Evolutionary conservation across 495 filamentous ascomycete genomes (phyloP).

Genomic region (Annulohypoxylon maeteangense): DNA sequence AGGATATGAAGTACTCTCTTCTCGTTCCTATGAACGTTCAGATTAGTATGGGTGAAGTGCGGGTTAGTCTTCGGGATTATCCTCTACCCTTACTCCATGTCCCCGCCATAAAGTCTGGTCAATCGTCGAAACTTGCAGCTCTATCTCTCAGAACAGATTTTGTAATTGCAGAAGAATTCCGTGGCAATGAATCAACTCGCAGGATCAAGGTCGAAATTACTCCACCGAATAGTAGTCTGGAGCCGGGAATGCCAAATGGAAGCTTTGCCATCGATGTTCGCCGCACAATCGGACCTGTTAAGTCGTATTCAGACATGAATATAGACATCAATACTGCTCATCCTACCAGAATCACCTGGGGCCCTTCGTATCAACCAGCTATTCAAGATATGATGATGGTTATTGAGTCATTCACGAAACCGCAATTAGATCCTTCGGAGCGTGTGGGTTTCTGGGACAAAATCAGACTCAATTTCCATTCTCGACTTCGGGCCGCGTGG

Average conservation of each 20-base stretch:
- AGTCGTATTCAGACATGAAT: slow-evolving; percentile 92
- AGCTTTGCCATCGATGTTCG: slow-evolving; percentile 86
- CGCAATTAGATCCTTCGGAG: slow-evolving; percentile 91
- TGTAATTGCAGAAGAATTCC: slow-evolving; percentile 94
- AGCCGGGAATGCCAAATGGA: slow-evolving; percentile 58
- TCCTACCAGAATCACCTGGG: slow-evolving; percentile 95
- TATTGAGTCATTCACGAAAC: slow-evolving; percentile 96
- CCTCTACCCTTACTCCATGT: slow-evolving; percentile 92
- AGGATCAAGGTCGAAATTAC: slow-evolving; percentile 87
- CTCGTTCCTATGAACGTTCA: slow-evolving; percentile 91
- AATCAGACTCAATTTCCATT: slow-evolving; percentile 93
- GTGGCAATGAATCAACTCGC: slow-evolving; percentile 78
- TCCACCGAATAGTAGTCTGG: slow-evolving; percentile 65
- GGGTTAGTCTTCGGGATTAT: slow-evolving; percentile 88
- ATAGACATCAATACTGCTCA: slow-evolving; percentile 92
- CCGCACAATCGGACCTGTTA: slow-evolving; percentile 92
- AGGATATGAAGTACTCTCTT: slow-evolving; percentile 86
- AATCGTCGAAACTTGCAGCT: slow-evolving; percentile 81
- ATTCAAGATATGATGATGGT: slow-evolving; percentile 99
- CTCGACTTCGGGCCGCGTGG: slow-evolving; percentile 88
- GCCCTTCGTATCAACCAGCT: slow-evolving; percentile 94
- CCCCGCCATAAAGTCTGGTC: slow-evolving; percentile 79
- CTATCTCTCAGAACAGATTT: slow-evolving; percentile 90
- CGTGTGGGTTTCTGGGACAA: slow-evolving; percentile 99
- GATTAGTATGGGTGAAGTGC: slow-evolving; percentile 90